Evolutionary conservation across 2,329 filamentous ascomycete species (phyloP).

Genomic region (Cercospora sp.): DNA sequence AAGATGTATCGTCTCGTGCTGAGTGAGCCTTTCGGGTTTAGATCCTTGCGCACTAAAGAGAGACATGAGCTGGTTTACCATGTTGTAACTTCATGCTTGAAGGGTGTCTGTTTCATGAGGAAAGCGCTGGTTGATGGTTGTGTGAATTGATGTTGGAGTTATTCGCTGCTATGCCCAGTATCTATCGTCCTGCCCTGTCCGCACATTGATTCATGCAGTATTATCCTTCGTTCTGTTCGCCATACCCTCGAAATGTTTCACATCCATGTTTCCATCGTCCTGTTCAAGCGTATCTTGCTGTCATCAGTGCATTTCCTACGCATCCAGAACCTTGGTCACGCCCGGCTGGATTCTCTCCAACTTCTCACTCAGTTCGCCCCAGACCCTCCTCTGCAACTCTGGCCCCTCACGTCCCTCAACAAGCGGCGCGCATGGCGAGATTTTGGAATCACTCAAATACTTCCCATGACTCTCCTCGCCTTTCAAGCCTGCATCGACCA

Average conservation of each 20-base stretch:
- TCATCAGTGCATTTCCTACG: background rate
- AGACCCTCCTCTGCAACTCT: constrained; percentile 42
- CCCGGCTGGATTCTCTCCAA: constrained; percentile 44
- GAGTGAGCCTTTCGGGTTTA: background rate
- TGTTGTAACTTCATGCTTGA: background rate
- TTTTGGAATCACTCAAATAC: constrained; percentile 43
- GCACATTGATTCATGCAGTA: background rate
- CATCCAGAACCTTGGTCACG: constrained; percentile 30
- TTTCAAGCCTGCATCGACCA: constrained; percentile 43
- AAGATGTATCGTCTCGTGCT: background rate
- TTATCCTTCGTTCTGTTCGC: background rate
- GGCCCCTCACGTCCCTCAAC: constrained; percentile 43
- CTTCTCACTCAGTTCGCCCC: constrained; percentile 44
- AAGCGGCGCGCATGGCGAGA: constrained; percentile 33
- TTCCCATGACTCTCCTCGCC: constrained; percentile 45
- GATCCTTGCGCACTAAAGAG: background rate
- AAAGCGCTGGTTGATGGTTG: background rate
- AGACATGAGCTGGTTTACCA: background rate
- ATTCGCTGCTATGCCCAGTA: background rate
- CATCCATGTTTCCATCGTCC: background rate
- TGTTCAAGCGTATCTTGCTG: background rate
- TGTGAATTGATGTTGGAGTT: too few species aligned
- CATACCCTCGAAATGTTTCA: background rate
- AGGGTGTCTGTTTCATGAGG: background rate
- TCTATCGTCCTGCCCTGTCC: background rate